Base-by-base conservation (phyloP, 371 early-diverging fungal genomes). In the Mucor velutinosus region DNA sequence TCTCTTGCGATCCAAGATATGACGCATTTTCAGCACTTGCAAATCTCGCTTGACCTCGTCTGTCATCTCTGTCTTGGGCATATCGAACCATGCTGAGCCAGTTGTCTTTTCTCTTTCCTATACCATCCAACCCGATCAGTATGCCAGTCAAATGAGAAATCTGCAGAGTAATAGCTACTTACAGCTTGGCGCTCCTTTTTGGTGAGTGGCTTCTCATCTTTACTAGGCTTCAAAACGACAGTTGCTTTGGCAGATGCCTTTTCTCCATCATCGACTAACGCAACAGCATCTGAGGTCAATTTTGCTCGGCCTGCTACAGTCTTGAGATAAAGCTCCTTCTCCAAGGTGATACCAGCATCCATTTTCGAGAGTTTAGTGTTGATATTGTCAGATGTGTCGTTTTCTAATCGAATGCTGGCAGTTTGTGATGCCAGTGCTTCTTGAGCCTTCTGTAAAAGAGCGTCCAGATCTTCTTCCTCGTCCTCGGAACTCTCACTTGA, bases 61-160 rank as follows among this genome's bases (percentile, higher is more conserved):
- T 25, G 99, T 97, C 62, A 98, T 67, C 33, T 91, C 91, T 12
- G 95, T 85, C 27, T 90, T 87, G n/a, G 87, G 89, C 92, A 98
- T 92, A 71, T 94, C 93, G 74, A 97, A 98, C 99, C 99, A 98
- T 57, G 90, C 87, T 51, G 84, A 83, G 8, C 93, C 94, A 4
- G 90, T 71, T 0, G 90, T 91, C 75, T 87, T 81, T 67, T 86
- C 89, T 64, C 85, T 78, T 60, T 87, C 85, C 80, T 88, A 71
- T 1, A 45, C 25, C 3, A 10, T 35, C 1, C 35, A 35, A 10
- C 35, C 6, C 6, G 6, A 30, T 7, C 1, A 51, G 23, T 23
- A 51, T 6, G n/a, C 7, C 17, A 56, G 11, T 19, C 23, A 47
- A 37, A 12, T 25, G 23, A 51, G 21, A 8, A 4, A 47, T 7